These are phyloP conservation scores for Mycena capillaripes DNA, from an alignment of 768 basidiomycete species.

Conservation along the genomic window DNA sequence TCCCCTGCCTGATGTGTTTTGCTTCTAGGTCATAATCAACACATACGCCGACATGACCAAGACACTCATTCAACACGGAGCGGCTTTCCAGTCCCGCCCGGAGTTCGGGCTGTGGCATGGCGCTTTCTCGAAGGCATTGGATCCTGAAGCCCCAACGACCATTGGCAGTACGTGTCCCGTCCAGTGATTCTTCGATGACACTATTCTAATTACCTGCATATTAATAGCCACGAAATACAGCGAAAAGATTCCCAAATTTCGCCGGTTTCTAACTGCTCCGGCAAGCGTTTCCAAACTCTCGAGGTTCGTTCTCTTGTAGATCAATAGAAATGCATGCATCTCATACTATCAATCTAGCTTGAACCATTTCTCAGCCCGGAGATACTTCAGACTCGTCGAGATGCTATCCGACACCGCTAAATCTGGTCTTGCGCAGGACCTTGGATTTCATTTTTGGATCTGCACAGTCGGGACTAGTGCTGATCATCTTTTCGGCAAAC, in stretches of 20 bases:
- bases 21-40: too few relatives aligned
- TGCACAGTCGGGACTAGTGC: conserved; percentile 19
- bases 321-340: background rate
- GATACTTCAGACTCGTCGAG: conserved; percentile 14
- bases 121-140: conserved; percentile 16
- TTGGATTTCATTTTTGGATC: conserved; percentile 25
- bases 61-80: conserved; percentile 29
- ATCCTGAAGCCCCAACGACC: conserved; percentile 23
- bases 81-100: conserved; percentile 28
- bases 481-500: conserved; percentile 20
- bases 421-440: conserved; percentile 20
- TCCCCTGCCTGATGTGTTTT: too few relatives aligned
- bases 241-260: conserved; percentile 22
- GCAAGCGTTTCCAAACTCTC: conserved; percentile 19
- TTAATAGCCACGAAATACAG: conserved; percentile 22
- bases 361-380: conserved; percentile 24
- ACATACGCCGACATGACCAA: conserved; percentile 18
- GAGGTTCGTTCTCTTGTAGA: conserved; percentile 9
- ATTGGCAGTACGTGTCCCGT: too few relatives aligned
- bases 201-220: too few relatives aligned
- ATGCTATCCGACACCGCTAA: conserved; percentile 20
- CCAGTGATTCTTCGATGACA: too few relatives aligned
- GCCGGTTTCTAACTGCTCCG: conserved; percentile 12
- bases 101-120: conserved; percentile 30
- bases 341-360: background rate